Percentiles rank a stretch among this genome's conserved stretches.
These are phyloP conservation scores for Boletus edulis DNA, from an alignment of 768 basidiomycete species.

Conservation along the genomic window DNA sequence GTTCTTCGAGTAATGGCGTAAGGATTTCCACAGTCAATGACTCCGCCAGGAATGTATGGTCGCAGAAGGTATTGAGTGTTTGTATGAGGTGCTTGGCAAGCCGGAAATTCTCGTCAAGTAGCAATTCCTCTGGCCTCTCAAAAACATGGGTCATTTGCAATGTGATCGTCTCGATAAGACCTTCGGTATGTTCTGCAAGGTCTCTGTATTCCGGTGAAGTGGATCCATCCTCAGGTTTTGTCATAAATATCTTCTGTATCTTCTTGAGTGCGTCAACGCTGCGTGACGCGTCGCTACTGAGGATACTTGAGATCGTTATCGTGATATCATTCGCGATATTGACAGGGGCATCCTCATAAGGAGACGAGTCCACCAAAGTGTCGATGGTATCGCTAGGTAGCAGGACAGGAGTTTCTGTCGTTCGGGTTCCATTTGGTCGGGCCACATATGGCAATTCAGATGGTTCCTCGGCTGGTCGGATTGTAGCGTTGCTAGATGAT, in stretches of 20 bases:
- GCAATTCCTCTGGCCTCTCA: constrained; percentile 71
- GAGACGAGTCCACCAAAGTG: constrained; percentile 31
- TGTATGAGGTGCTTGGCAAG: constrained; percentile 97
- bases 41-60: constrained; percentile 84
- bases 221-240: constrained; percentile 71
- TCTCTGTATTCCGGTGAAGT: constrained; percentile 71
- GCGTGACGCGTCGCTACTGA: constrained; percentile 79
- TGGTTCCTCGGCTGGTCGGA: constrained; percentile 24
- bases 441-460: constrained; percentile 32
- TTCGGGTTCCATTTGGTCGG: constrained; percentile 15
- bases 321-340: constrained; percentile 58
- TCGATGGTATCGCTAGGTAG: constrained; percentile 30
- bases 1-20: constrained; percentile 84
- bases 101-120: constrained; percentile 80
- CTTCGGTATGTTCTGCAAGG: constrained; percentile 75
- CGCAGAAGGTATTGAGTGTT: constrained; percentile 92
- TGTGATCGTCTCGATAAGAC: constrained; percentile 86
- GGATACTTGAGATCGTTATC: constrained; percentile 82
- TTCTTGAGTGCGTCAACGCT: constrained; percentile 94
- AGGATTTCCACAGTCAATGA: constrained; percentile 83
- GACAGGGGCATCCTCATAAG: constrained; percentile 19
- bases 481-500: constrained; percentile 22
- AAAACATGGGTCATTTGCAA: constrained; percentile 92
- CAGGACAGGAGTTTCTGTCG: constrained; percentile 12
- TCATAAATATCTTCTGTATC: constrained; percentile 81